These are phyloP conservation scores for Rhizopogon salebrosus DNA, from an alignment of 768 basidiomycete species.

Conservation along the genomic window DNA sequence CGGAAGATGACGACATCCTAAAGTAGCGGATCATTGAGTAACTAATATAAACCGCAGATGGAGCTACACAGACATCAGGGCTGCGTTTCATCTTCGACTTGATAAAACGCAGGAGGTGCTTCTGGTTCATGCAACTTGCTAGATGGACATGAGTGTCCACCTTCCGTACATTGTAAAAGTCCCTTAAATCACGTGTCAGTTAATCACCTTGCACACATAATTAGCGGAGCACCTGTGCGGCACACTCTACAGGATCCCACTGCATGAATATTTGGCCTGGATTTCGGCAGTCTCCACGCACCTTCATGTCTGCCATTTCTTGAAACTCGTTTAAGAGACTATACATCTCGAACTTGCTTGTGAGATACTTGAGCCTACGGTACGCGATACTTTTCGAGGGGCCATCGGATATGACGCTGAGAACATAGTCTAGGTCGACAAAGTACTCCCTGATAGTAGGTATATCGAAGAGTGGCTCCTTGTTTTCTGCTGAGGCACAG, in stretches of 20 bases:
- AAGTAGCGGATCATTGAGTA: neutral
- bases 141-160: conserved; percentile 99
- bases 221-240: conserved; percentile 23
- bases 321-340: conserved; percentile 87
- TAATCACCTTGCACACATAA: neutral
- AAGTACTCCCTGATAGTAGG: conserved; percentile 94
- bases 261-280: neutral
- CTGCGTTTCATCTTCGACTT: conserved; percentile 95
- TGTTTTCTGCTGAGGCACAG: conserved; percentile 21
- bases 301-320: conserved; percentile 96
- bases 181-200: conserved; percentile 44
- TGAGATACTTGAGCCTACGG: conserved; percentile 83
- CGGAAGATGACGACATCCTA: conserved; percentile 96
- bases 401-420: conserved; percentile 89
- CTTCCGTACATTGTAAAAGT: conserved; percentile 97
- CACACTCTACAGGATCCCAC: conserved; percentile 16
- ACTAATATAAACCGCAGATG: neutral
- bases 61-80: conserved; percentile 51
- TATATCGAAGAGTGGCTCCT: conserved; percentile 66
- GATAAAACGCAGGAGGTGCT: conserved; percentile 96
- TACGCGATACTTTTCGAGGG: conserved; percentile 96
- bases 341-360: conserved; percentile 94
- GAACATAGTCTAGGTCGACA: conserved; percentile 87
- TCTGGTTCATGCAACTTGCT: conserved; percentile 99
- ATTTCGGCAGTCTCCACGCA: conserved; percentile 26